Evolutionary conservation across 164 flowering plant species (phyloP).

Genomic region (Magnolia changhungtana): DNA sequence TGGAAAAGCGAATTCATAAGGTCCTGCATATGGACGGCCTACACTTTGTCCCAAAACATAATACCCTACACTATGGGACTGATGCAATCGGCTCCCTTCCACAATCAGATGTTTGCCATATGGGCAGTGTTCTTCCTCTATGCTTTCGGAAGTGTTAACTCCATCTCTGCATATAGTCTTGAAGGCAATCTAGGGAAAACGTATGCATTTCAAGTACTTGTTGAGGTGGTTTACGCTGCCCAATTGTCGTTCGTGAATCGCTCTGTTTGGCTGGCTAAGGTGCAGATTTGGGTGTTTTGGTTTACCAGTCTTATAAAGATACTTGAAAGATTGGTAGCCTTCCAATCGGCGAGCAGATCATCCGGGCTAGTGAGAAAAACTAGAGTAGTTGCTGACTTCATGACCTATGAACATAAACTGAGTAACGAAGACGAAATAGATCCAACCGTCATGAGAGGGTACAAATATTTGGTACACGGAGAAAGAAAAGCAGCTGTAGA

Average conservation of each 20-base stretch:
- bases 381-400: background rate
- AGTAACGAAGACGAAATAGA: background rate
- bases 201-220: background rate
- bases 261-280: background rate
- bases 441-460: background rate
- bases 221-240: background rate
- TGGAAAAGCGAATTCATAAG: background rate
- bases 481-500: background rate
- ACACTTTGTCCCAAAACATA: background rate
- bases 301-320: background rate
- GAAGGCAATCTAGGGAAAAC: background rate
- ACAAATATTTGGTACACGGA: background rate
- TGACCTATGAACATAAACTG: background rate
- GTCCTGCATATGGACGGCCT: background rate
- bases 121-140: constrained; percentile 1
- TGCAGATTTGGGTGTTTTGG: background rate
- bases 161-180: background rate
- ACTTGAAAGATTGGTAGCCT: background rate
- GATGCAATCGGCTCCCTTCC: constrained; percentile 3
- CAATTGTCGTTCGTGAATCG: background rate
- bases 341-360: background rate
- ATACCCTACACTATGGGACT: background rate
- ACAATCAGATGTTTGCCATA: background rate
- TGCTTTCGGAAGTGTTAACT: background rate
- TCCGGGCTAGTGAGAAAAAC: background rate